Evolutionary conservation across 805 yeast genomes (phyloP).

Genomic region (Yamadazyma tumulicola): DNA sequence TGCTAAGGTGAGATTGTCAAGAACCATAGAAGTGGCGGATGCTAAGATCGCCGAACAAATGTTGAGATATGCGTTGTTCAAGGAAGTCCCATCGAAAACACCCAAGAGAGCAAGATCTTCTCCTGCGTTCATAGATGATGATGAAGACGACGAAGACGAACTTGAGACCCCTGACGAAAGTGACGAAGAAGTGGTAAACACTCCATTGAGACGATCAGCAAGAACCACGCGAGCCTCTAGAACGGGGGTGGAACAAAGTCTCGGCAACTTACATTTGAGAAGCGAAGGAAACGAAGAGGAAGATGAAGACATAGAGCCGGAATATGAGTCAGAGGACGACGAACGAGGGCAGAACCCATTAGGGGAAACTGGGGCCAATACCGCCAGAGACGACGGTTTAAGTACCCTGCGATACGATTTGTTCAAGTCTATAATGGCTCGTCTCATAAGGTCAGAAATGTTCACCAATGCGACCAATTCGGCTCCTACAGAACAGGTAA

Average conservation of each 20-base stretch:
- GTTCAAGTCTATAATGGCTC: slow-evolving; percentile 29
- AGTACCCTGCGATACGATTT: slow-evolving; percentile 30
- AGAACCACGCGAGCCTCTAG: slow-evolving; percentile 12
- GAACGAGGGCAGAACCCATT: slow-evolving; percentile 20
- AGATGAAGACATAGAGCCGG: slow-evolving; percentile 16
- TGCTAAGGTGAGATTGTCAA: slow-evolving; percentile 89
- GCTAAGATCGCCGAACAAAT: slow-evolving; percentile 83
- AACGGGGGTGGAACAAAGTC: slow-evolving; percentile 21
- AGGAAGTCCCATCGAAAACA: slow-evolving; percentile 53
- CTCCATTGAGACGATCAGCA: slow-evolving; percentile 4
- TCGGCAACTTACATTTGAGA: slow-evolving; percentile 28
- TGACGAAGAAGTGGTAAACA: slow-evolving; percentile 16
- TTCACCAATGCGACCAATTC: slow-evolving; percentile 30
- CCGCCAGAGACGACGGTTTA: slow-evolving; percentile 19
- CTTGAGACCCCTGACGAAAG: slow-evolving; percentile 23
- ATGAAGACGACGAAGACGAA: slow-evolving; percentile 31
- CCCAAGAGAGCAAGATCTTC: slow-evolving; percentile 27
- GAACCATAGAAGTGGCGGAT: slow-evolving; percentile 68
- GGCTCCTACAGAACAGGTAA: slow-evolving; percentile 29
- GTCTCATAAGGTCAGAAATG: slow-evolving; percentile 28
- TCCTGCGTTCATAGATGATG: slow-evolving; percentile 26
- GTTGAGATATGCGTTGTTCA: slow-evolving; percentile 80
- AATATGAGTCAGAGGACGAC: slow-evolving; percentile 15
- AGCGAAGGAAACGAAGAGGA: slow-evolving; percentile 9
- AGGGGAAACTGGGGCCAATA: slow-evolving; percentile 15